phyloP scores from a whole-genome alignment of 2,329 filamentous ascomycete genomes.

The Alternaria incomplexa region DNA sequence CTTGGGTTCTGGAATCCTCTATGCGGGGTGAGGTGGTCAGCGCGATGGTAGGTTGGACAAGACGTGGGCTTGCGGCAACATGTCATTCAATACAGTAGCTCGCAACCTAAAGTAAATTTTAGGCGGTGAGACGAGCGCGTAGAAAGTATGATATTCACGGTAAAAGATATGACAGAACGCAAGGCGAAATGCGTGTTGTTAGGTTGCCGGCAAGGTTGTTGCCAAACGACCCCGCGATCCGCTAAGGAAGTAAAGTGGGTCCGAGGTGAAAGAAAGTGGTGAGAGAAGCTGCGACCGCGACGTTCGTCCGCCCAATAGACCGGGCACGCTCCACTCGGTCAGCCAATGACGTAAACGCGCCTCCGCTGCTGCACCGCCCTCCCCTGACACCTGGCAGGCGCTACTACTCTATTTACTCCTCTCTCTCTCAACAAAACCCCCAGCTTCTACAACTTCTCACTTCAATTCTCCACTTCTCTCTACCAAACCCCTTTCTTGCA shows the following conservation, averaged over 20 bases:
- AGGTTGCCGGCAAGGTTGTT: background rate
- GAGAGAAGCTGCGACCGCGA: constrained; percentile 8
- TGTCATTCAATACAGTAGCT: background rate
- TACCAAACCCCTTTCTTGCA: background rate
- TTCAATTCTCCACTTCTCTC: constrained; percentile 7
- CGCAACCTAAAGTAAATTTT: background rate
- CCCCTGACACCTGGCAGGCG: constrained; percentile 35
- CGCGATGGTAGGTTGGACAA: constrained; percentile 12
- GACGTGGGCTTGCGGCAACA: constrained; percentile 15
- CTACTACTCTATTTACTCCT: constrained; percentile 32
- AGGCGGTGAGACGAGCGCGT: background rate
- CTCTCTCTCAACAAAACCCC: constrained; percentile 30
- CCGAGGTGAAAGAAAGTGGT: constrained; percentile 8
- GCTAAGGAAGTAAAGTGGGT: background rate
- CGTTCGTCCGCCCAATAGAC: constrained; percentile 13
- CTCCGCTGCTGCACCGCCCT: constrained; percentile 18
- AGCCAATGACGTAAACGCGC: constrained; percentile 32
- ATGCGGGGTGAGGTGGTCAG: constrained; percentile 10
- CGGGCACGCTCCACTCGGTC: constrained; percentile 13
- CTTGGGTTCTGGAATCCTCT: constrained; percentile 10
- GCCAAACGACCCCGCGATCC: background rate
- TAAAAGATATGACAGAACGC: background rate
- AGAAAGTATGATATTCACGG: background rate
- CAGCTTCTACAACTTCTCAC: constrained; percentile 12
- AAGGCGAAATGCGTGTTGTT: background rate